phyloP scores from a whole-genome alignment of 352 stramenopile species.

The Aphanomyces astaci region DNA sequence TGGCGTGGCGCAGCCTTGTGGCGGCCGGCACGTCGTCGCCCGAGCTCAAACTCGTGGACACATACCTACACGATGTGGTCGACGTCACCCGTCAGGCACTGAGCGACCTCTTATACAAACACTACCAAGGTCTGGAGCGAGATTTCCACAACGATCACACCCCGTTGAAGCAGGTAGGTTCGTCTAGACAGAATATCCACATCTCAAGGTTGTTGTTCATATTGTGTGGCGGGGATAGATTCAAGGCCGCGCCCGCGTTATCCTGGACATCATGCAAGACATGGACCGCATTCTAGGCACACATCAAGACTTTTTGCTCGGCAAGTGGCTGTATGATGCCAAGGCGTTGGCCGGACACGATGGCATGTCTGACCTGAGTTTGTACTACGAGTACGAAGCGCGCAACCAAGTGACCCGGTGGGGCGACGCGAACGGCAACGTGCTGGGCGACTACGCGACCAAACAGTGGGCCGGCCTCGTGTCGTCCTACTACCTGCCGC shows the following conservation, averaged over 20 bases:
- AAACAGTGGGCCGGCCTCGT: conserved; percentile 73
- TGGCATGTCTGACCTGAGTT: neutral
- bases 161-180: conserved; percentile 31
- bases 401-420: conserved; percentile 74
- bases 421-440: conserved; percentile 67
- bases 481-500: conserved; percentile 53
- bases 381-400: conserved; percentile 77
- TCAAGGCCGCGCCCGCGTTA: conserved; percentile 20
- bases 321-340: conserved; percentile 59
- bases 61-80: conserved; percentile 67
- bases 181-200: no score
- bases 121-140: conserved; percentile 52
- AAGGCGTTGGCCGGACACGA: conserved; percentile 34
- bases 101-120: conserved; percentile 48
- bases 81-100: conserved; percentile 72
- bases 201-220: no score
- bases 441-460: conserved; percentile 64
- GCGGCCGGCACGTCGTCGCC: conserved; percentile 25
- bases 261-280: conserved; percentile 43
- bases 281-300: conserved; percentile 60
- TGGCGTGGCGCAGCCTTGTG: conserved; percentile 51
- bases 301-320: conserved; percentile 59
- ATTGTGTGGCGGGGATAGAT: conserved; percentile 19
- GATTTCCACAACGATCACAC: conserved; percentile 36
- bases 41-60: conserved; percentile 38